These are phyloP conservation scores for Pseudocercospora eumusae DNA, from an alignment of 2,329 filamentous ascomycete species.

Conservation along the genomic window DNA sequence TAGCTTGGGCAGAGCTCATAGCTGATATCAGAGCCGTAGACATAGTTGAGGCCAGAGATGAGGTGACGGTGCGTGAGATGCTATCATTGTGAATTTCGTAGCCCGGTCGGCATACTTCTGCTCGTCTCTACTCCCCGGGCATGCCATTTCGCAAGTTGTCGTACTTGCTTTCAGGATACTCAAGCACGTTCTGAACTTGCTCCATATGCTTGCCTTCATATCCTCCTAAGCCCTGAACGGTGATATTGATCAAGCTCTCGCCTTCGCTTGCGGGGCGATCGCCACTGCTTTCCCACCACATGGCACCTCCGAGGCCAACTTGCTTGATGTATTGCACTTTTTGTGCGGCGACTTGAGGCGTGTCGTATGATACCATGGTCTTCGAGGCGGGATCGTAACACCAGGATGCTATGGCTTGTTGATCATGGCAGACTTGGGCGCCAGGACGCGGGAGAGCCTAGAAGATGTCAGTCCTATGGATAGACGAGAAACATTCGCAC, in stretches of 20 bases:
- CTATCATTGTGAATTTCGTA: not conserved
- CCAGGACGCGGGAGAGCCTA: constrained; percentile 68
- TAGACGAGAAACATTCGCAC: not conserved
- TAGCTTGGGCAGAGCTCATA: not conserved
- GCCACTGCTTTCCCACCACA: constrained; percentile 93
- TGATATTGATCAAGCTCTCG: constrained; percentile 61
- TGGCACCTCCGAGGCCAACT: constrained; percentile 75
- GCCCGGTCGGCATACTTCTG: not conserved
- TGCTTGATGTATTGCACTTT: constrained; percentile 74
- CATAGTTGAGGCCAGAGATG: not conserved
- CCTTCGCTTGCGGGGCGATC: constrained; percentile 60
- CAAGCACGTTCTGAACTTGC: constrained; percentile 49
- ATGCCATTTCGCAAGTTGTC: constrained; percentile 54
- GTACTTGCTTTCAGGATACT: constrained; percentile 56
- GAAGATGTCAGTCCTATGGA: constrained; percentile 11
- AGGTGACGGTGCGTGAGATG: not conserved
- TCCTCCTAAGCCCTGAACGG: constrained; percentile 46
- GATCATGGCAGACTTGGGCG: constrained; percentile 65
- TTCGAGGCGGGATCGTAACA: constrained; percentile 66
- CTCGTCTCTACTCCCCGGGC: constrained; percentile 34
- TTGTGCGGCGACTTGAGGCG: constrained; percentile 61
- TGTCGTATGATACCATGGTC: constrained; percentile 77
- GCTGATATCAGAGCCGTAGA: not conserved
- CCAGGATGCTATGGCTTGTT: constrained; percentile 68
- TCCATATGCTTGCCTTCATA: constrained; percentile 48